Evolutionary conservation across 2,329 filamentous ascomycete species (phyloP).

Genomic region (Lecanicillium sp.): DNA sequence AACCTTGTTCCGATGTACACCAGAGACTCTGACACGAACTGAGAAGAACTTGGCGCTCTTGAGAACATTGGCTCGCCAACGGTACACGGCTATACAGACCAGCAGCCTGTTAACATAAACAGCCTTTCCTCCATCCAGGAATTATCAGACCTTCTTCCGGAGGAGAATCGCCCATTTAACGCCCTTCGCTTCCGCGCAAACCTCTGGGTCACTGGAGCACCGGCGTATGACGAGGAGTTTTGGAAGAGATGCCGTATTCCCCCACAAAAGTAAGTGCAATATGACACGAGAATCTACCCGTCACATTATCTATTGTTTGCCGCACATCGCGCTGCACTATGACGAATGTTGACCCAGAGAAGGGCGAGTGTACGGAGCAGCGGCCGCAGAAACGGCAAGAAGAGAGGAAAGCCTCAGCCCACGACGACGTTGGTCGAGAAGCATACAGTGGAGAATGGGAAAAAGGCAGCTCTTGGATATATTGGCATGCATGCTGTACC

Average conservation of each 20-base stretch:
- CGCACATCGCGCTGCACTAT: conserved; percentile 13
- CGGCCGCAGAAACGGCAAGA: conserved; percentile 2
- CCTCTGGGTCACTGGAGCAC: conserved; percentile 11
- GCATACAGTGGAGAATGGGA: conserved; percentile 17
- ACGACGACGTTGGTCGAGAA: conserved; percentile 16
- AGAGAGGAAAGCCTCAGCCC: conserved; percentile 17
- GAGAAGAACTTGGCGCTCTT: conserved; percentile 12
- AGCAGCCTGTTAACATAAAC: conserved; percentile 14
- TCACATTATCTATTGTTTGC: conserved; percentile 12
- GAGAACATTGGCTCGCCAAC: conserved; percentile 12
- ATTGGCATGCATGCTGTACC: conserved; percentile 23
- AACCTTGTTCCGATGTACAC: conserved; percentile 10
- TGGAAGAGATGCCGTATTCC: conserved; percentile 13
- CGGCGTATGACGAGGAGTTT: conserved; percentile 12
- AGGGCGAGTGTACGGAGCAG: conserved; percentile 5
- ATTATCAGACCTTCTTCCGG: conserved; percentile 10
- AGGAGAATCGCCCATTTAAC: conserved; percentile 11
- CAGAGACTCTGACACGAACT: conserved; percentile 10
- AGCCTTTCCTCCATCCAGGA: conserved; percentile 13
- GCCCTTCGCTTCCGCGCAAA: conserved; percentile 15
- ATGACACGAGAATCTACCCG: neutral
- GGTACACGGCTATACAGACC: conserved; percentile 14
- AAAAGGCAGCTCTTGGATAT: conserved; percentile 18
- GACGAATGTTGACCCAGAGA: conserved; percentile 12
- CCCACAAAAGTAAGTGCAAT: neutral